Evolutionary conservation across 192 early-diverging fungal species (phyloP).

Genomic region (Bifiguratus adelaidae): DNA sequence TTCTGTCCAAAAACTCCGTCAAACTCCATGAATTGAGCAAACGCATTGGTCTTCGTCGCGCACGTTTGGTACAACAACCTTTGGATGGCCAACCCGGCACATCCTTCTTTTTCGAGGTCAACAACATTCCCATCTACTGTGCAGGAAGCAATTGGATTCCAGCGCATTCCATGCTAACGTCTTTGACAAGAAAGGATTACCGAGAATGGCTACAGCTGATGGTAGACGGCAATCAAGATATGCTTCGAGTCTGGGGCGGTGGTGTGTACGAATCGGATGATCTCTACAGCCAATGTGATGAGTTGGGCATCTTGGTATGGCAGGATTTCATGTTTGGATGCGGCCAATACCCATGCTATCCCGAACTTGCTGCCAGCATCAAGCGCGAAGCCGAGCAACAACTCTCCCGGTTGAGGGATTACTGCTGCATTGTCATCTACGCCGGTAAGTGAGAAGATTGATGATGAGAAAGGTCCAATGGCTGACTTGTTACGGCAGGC

Average conservation of each 20-base stretch:
- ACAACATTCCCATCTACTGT: slow-evolving; percentile 26
- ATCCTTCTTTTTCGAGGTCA: slow-evolving; percentile 36
- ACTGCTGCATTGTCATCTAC: too few relatives aligned
- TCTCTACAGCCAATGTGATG: slow-evolving; percentile 39
- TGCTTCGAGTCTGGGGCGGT: slow-evolving; percentile 46
- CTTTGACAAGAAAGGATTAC: slow-evolving; percentile 1
- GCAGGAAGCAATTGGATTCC: slow-evolving; percentile 53
- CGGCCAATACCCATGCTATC: too few relatives aligned
- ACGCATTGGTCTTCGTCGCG: slow-evolving; percentile 18
- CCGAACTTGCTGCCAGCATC: too few relatives aligned
- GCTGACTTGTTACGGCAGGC: too few relatives aligned
- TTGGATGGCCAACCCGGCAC: slow-evolving; percentile 9
- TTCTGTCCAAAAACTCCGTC: too few relatives aligned
- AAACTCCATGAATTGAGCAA: not conserved
- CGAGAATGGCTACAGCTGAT: slow-evolving; percentile 17
- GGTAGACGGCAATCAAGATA: slow-evolving; percentile 36
- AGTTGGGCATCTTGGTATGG: slow-evolving; percentile 47
- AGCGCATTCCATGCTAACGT: slow-evolving; percentile 32
- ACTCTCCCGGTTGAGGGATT: too few relatives aligned
- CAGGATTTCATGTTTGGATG: slow-evolving; percentile 60
- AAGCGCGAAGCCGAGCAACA: too few relatives aligned
- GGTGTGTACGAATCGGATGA: slow-evolving; percentile 9
- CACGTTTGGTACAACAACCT: slow-evolving; percentile 20
- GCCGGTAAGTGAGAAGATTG: too few relatives aligned
- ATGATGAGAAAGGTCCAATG: too few relatives aligned